Percentiles rank a stretch among this genome's conserved stretches.
phyloP scores from a whole-genome alignment of 768 basidiomycete species.

The Suillus fuscotomentosus region DNA sequence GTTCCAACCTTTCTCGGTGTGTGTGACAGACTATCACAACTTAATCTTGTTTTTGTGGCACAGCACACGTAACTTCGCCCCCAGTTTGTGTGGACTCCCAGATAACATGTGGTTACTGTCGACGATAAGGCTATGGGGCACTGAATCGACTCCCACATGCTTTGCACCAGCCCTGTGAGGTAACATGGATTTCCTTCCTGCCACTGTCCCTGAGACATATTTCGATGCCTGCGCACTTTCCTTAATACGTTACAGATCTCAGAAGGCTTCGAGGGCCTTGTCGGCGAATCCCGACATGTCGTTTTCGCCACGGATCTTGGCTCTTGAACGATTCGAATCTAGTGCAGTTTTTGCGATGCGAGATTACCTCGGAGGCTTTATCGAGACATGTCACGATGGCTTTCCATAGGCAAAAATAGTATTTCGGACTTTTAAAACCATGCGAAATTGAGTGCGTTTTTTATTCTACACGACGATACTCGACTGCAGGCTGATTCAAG shows the following conservation, averaged over 20 bases:
- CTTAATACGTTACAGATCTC: not conserved
- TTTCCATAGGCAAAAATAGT: no score
- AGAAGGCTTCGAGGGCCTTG: not conserved
- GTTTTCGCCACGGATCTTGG: not conserved
- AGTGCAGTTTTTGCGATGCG: not conserved
- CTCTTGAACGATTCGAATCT: no score
- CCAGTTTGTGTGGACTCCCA: not conserved
- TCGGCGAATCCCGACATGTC: not conserved
- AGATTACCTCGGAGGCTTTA: not conserved
- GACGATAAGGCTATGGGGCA: not conserved
- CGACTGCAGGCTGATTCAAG: no score
- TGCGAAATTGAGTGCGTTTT: no score
- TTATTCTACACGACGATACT: no score
- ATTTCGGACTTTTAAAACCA: no score
- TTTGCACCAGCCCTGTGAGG: not conserved
- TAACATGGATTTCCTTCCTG: not conserved
- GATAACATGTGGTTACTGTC: not conserved
- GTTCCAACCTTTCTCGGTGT: not conserved
- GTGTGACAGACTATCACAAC: not conserved
- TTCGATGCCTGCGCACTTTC: not conserved
- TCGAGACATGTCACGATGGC: not conserved
- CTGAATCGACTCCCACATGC: not conserved
- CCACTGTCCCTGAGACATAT: not conserved
- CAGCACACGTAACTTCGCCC: not conserved
- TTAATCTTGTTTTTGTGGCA: slow-evolving; percentile 2